Evolutionary conservation across 2,329 filamentous ascomycete genomes (phyloP).

Genomic region (Pseudogymnoascus sp.): DNA sequence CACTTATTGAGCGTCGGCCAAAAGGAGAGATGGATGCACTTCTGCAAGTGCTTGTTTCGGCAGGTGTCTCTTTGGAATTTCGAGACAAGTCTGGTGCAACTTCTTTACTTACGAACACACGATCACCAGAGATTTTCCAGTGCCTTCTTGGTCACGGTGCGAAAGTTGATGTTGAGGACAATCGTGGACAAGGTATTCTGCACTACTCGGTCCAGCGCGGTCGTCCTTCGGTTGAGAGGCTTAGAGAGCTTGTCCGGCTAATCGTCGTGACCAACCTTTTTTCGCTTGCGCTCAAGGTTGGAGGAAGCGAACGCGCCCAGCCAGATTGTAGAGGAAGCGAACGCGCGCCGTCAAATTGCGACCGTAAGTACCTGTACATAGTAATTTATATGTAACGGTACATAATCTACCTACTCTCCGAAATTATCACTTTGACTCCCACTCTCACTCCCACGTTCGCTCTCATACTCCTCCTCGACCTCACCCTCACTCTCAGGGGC

Average conservation of each 20-base stretch:
- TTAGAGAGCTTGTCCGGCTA: neutral
- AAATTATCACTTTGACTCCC: neutral
- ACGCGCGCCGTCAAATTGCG: neutral
- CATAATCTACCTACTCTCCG: neutral
- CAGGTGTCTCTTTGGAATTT: slow-evolving; percentile 12
- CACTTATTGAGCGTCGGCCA: neutral
- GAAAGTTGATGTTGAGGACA: slow-evolving; percentile 11
- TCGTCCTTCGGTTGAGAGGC: neutral
- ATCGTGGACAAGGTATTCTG: slow-evolving; percentile 14
- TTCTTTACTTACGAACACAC: neutral
- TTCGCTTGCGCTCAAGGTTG: neutral
- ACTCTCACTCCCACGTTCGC: neutral
- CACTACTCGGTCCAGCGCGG: neutral
- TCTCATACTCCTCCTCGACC: too few species aligned
- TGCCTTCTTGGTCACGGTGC: slow-evolving; percentile 12
- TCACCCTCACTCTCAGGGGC: too few species aligned
- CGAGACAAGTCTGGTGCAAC: neutral
- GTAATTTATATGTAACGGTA: neutral
- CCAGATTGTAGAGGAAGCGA: neutral
- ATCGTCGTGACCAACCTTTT: neutral
- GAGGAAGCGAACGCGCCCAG: neutral
- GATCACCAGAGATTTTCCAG: neutral
- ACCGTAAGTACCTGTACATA: neutral
- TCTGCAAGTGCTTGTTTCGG: slow-evolving; percentile 5
- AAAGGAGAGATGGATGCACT: neutral